A percentile compares a stretch with the other conserved stretches of the same genome.
phyloP scores from a whole-genome alignment of 1,284 basidiomycete genomes.

The Sparassis latifolia region DNA sequence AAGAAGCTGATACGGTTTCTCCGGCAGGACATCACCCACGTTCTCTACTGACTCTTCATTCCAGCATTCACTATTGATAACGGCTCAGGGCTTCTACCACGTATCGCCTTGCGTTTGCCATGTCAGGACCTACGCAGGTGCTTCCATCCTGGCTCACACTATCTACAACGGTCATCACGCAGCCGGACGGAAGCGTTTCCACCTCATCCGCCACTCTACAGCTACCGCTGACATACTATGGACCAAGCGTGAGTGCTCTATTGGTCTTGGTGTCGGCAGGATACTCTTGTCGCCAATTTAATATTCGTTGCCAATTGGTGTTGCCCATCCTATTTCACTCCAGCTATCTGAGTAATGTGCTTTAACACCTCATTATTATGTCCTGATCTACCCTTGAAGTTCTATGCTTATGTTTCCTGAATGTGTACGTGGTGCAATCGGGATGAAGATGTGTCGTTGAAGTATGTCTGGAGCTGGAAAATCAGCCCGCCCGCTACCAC shows the following conservation, averaged over 20 bases:
- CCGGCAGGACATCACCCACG: slow-evolving; percentile 15
- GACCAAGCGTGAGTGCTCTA: slow-evolving; percentile 54
- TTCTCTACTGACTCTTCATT: slow-evolving; percentile 24
- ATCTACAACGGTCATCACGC: slow-evolving; percentile 41
- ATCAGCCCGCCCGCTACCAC: too few species aligned
- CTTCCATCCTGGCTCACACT: slow-evolving; percentile 63
- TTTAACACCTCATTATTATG: too few species aligned
- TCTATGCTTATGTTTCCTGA: too few species aligned
- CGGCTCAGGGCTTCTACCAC: not conserved
- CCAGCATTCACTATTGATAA: slow-evolving; percentile 9
- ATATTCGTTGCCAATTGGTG: too few species aligned
- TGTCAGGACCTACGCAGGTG: slow-evolving; percentile 53
- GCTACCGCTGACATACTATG: slow-evolving; percentile 66
- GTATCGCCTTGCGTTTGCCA: slow-evolving; percentile 17
- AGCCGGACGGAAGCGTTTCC: slow-evolving; percentile 41
- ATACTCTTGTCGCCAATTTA: too few species aligned
- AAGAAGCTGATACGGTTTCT: not conserved
- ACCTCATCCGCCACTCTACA: slow-evolving; percentile 47
- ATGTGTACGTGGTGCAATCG: too few species aligned
- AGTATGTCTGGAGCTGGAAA: too few species aligned
- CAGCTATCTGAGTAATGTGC: too few species aligned
- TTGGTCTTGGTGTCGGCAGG: not conserved
- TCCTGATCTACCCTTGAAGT: too few species aligned
- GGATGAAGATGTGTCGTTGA: too few species aligned
- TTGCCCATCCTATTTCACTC: too few species aligned